Base-by-base conservation (phyloP, 2,329 filamentous ascomycete genomes). In the Pseudogymnoascus sp. region DNA sequence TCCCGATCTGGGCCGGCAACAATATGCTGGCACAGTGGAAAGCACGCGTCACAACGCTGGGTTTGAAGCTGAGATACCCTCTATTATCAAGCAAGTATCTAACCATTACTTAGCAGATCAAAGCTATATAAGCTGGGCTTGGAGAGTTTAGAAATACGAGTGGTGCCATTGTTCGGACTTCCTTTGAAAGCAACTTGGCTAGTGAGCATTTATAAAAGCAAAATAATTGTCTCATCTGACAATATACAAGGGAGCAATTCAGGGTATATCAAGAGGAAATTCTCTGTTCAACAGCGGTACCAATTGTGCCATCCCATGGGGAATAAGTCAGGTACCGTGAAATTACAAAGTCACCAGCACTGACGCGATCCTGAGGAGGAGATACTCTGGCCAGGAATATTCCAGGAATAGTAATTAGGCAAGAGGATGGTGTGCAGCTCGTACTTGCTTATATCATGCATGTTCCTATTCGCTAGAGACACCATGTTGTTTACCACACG, bases 371-470 rank as follows among this genome's bases (percentile, higher is more conserved):
- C 40, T n/a, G 12, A 11, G n/a, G 12, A 31, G 26, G 47, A 12
- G 47, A 54, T 54, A 29, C 47, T 31, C 47, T 54, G 47, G n/a
- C 14, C n/a, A 18, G 26, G 26, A 34, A 31, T 2, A 54, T 34
- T 10, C 14, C n/a, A 18, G 47, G 26, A 34, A 31, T 4, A 54
- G 18, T 10, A 18, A 12, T 34, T 31, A 51, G 47, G 47, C n/a
- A 54, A 12, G 26, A 54, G 8, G 26, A 54, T 7, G 7, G 47
- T 18, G 47, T n/a, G 26, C 26, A 34, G n/a, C 47, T 54, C 26
- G 47, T 54, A 54, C 47, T 54, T 54, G 47, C 47, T 54, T 54
- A 54, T 54, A 54, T 54, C 47, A 54, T 54, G 47, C 47, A 54
- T 31, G 47, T 54, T 54, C 26, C 26, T 34, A 54, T 54, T 54